A percentile compares a stretch with the other conserved stretches of the same genome.
These are phyloP conservation scores for Quercus lobata DNA, from an alignment of 331 rosid genomes.

Conservation along the genomic window DNA sequence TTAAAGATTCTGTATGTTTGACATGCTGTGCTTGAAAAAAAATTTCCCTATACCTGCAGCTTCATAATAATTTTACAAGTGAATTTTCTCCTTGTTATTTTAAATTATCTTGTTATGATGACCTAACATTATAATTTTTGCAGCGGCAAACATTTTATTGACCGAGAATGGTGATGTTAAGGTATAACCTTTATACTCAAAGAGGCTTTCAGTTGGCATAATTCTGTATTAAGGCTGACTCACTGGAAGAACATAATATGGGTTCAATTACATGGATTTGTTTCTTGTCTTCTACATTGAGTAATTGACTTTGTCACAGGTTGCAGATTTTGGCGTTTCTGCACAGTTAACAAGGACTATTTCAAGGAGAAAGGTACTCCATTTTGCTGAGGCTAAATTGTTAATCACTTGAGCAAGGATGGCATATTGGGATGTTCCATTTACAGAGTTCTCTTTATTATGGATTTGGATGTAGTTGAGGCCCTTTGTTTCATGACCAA, in stretches of 20 bases:
- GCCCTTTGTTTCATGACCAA: neutral
- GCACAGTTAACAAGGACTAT: slow-evolving; percentile 99
- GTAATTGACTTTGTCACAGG: slow-evolving; percentile 52
- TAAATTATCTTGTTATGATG: slow-evolving; percentile 19
- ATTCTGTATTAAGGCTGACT: slow-evolving; percentile 7
- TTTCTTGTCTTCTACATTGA: slow-evolving; percentile 20
- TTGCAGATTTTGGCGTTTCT: slow-evolving; percentile 99
- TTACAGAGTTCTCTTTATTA: neutral
- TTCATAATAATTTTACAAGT: slow-evolving; percentile 2
- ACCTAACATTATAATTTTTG: slow-evolving; percentile 30
- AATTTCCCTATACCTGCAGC: neutral
- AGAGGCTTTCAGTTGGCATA: slow-evolving; percentile 5
- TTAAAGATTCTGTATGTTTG: neutral
- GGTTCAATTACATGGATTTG: slow-evolving; percentile 24
- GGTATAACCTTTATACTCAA: slow-evolving; percentile 44
- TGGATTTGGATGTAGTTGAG: slow-evolving; percentile 8
- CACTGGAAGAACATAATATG: slow-evolving; percentile 20
- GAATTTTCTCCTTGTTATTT: neutral
- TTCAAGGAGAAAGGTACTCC: slow-evolving; percentile 90
- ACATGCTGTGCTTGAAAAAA: slow-evolving; percentile 11
- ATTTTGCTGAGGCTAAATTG: slow-evolving; percentile 11
- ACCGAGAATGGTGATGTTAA: slow-evolving; percentile 93
- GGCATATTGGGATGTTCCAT: slow-evolving; percentile 1
- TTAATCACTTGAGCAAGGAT: slow-evolving; percentile 9
- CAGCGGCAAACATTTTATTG: slow-evolving; percentile 98